Conservation (phyloP, 1,139 yeast genomes). For the Taphrina flavorubra region DNA sequence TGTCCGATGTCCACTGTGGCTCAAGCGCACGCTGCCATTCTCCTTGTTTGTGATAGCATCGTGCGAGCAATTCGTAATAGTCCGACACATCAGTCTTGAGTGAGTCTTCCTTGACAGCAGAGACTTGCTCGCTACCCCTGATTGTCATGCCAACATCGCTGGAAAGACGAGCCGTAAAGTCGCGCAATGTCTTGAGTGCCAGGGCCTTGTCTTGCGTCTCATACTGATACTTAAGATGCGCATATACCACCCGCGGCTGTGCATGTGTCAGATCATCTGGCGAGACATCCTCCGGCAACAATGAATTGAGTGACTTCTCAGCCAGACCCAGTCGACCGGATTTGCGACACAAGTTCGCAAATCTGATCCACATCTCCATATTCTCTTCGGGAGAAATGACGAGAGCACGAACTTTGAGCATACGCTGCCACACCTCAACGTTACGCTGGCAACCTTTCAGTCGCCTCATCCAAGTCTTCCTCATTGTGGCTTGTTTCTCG, state of each 20-base stretch:
- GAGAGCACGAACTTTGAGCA: conserved; percentile 88
- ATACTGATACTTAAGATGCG: conserved; percentile 97
- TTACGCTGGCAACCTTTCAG: conserved; percentile 91
- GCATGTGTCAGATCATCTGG: conserved; percentile 26
- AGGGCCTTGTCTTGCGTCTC: conserved; percentile 88
- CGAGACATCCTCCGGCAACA: conserved; percentile 58
- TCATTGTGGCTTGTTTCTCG: conserved; percentile 72
- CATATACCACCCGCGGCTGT: conserved; percentile 88
- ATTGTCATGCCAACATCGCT: conserved; percentile 80
- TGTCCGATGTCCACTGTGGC: conserved; percentile 72
- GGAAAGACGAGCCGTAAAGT: conserved; percentile 89
- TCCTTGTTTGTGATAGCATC: conserved; percentile 96
- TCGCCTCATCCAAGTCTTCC: conserved; percentile 93
- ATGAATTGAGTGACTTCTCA: conserved; percentile 81
- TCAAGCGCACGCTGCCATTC: conserved; percentile 93
- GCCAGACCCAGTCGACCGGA: conserved; percentile 91
- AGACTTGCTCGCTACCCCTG: conserved; percentile 28
- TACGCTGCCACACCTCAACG: conserved; percentile 97
- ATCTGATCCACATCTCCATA: conserved; percentile 97
- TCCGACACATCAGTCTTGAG: conserved; percentile 58
- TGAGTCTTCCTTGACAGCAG: conserved; percentile 30
- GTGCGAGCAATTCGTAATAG: conserved; percentile 83
- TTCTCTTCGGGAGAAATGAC: conserved; percentile 96
- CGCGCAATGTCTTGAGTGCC: conserved; percentile 82
- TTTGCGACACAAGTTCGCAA: conserved; percentile 93